Evolutionary conservation across 2,329 filamentous ascomycete species (phyloP).

Genomic region (Elsinoe perseae): DNA sequence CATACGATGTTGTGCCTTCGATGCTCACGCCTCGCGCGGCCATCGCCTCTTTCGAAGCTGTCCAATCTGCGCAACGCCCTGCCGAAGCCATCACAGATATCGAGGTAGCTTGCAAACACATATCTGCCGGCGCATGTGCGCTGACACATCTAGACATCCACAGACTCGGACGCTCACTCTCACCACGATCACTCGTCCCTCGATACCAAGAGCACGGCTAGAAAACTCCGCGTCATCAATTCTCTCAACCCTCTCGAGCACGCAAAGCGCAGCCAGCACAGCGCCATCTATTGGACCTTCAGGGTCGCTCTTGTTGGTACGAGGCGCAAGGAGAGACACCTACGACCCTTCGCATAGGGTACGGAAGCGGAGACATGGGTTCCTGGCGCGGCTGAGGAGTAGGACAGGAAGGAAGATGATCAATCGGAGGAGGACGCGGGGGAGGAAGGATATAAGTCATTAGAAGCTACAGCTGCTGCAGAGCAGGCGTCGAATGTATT

Average conservation of each 20-base stretch:
- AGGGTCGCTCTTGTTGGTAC: slow-evolving; percentile 31
- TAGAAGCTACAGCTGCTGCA: slow-evolving; percentile 25
- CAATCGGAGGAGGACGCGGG: slow-evolving; percentile 47
- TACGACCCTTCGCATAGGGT: slow-evolving; percentile 53
- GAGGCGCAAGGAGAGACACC: slow-evolving; percentile 46
- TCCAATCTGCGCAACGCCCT: slow-evolving; percentile 9
- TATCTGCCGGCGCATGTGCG: slow-evolving; percentile 8
- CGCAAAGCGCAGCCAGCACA: not conserved
- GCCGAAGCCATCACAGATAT: slow-evolving; percentile 4
- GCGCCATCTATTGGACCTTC: not conserved
- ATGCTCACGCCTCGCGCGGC: slow-evolving; percentile 16
- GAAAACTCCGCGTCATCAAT: slow-evolving; percentile 11
- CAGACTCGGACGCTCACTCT: not conserved
- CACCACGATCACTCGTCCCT: not conserved
- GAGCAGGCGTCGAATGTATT: too few relatives aligned
- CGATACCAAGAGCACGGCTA: not conserved
- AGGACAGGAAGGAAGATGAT: slow-evolving; percentile 48
- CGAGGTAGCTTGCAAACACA: slow-evolving; percentile 1
- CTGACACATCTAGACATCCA: not conserved
- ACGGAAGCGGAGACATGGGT: slow-evolving; percentile 55
- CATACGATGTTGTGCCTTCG: slow-evolving; percentile 20
- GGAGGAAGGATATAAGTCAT: slow-evolving; percentile 47
- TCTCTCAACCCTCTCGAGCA: slow-evolving; percentile 13
- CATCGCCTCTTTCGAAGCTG: not conserved
- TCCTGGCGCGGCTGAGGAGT: slow-evolving; percentile 46